Evolutionary conservation across 2,329 filamentous ascomycete genomes (phyloP).

Genomic region (Aspergillus luchuensis): DNA sequence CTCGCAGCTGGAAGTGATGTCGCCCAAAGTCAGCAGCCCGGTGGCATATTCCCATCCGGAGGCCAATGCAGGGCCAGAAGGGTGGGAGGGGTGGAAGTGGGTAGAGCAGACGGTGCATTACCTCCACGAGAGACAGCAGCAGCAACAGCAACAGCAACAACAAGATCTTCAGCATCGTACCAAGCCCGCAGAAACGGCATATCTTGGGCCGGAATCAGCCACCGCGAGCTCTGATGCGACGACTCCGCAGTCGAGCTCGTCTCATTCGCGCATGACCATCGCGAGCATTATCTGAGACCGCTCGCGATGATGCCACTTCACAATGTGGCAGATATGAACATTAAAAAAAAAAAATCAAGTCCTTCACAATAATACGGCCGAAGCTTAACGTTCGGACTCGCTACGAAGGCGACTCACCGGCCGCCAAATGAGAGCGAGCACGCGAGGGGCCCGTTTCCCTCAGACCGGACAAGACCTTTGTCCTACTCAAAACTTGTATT

Average conservation of each 20-base stretch:
- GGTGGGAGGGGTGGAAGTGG: constrained; percentile 80
- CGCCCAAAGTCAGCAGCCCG: constrained; percentile 20
- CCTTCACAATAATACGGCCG: background rate
- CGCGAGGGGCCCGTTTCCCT: background rate
- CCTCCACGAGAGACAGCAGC: constrained; percentile 40
- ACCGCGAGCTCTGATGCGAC: constrained; percentile 24
- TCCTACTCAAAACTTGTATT: background rate
- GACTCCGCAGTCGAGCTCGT: constrained; percentile 32
- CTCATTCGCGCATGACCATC: constrained; percentile 49
- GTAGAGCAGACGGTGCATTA: constrained; percentile 66
- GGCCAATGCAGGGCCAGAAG: constrained; percentile 59
- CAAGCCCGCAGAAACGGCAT: constrained; percentile 22
- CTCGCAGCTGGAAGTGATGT: constrained; percentile 37
- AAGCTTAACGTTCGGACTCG: background rate
- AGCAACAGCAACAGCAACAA: constrained; percentile 24
- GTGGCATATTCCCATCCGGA: constrained; percentile 18
- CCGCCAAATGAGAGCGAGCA: background rate
- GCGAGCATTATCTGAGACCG: constrained; percentile 47
- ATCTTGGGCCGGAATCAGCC: constrained; percentile 27
- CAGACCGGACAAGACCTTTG: background rate
- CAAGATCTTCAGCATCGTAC: constrained; percentile 38
- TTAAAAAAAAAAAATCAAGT: too few species aligned
- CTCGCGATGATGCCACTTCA: background rate
- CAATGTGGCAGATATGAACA: too few species aligned
- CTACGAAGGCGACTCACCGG: background rate